Evolutionary conservation across 148 eudicot species (phyloP).

Genomic region (Vaccinium macrocarpon): DNA sequence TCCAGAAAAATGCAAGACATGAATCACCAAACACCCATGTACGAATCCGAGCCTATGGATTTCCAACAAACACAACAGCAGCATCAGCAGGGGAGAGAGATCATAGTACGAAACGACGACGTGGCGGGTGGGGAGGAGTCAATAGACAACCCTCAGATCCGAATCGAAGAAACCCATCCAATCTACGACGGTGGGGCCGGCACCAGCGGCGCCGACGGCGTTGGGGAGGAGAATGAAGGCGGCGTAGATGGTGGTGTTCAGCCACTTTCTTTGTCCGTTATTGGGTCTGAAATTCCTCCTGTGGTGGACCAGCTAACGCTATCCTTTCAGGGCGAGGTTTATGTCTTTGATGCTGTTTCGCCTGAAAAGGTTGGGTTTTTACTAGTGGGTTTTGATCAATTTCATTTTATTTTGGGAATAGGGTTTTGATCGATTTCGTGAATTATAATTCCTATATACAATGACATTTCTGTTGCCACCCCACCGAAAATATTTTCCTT

Average conservation of each 20-base stretch:
- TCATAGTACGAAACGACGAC: conserved; percentile 29
- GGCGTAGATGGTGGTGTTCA: conserved; percentile 22
- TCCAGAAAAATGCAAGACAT: conserved; percentile 9
- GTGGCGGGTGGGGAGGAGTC: conserved; percentile 44
- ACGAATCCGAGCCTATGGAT: conserved; percentile 17
- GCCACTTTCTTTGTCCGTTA: conserved; percentile 20
- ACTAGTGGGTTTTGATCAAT: background rate
- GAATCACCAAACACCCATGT: conserved; percentile 17
- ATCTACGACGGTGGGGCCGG: conserved; percentile 16
- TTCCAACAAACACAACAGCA: background rate
- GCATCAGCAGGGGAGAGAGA: conserved; percentile 12
- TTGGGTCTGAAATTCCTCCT: conserved; percentile 22
- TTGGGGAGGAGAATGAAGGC: conserved; percentile 10
- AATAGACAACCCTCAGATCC: conserved; percentile 44
- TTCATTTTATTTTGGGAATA: background rate
- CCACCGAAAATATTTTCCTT: conserved; percentile 40
- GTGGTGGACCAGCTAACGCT: conserved; percentile 59
- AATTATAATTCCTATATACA: background rate
- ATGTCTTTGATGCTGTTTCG: conserved; percentile 59
- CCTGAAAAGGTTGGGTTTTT: conserved; percentile 50
- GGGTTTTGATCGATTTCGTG: background rate
- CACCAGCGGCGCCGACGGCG: conserved; percentile 17
- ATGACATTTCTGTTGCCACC: background rate
- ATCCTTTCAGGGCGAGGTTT: conserved; percentile 66
- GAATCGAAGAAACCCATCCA: conserved; percentile 24